Evolutionary conservation across 2,329 filamentous ascomycete species (phyloP).

Genomic region (Cladorrhinum sp.): DNA sequence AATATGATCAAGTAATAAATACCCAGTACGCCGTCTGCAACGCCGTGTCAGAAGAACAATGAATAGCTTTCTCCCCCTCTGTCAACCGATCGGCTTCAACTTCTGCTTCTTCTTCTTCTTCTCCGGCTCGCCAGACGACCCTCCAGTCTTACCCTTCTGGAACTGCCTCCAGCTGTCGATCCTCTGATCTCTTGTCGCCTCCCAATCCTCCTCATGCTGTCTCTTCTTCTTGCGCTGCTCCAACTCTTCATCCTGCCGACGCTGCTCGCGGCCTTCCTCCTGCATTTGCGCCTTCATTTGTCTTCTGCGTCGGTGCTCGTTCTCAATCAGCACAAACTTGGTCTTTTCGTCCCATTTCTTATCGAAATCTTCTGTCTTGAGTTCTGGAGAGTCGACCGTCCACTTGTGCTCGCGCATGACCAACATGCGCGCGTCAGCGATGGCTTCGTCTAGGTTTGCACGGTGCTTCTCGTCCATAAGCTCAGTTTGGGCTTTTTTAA

Average conservation of each 20-base stretch:
- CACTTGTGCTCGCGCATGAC: constrained; percentile 93
- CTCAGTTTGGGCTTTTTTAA: constrained; percentile 90
- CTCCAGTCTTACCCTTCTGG: constrained; percentile 64
- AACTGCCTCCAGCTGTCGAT: constrained; percentile 95
- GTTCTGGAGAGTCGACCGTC: constrained; percentile 82
- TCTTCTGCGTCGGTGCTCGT: constrained; percentile 77
- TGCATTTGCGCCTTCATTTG: constrained; percentile 94
- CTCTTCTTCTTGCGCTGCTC: constrained; percentile 80
- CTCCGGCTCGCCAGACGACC: constrained; percentile 33
- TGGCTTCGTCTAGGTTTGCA: constrained; percentile 83
- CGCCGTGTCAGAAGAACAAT: background rate
- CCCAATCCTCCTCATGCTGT: constrained; percentile 93
- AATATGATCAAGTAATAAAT: background rate
- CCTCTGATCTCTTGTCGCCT: constrained; percentile 82
- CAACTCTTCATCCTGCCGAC: constrained; percentile 78
- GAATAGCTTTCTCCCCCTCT: background rate
- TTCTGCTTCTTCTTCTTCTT: constrained; percentile 69
- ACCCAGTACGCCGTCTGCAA: background rate
- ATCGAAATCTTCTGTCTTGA: constrained; percentile 79
- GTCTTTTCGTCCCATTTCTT: constrained; percentile 88
- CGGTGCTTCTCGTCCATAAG: constrained; percentile 94
- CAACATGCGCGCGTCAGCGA: constrained; percentile 91
- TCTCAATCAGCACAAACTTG: constrained; percentile 85
- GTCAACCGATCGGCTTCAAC: constrained; percentile 59
- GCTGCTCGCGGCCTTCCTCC: constrained; percentile 88